Evolutionary conservation across 108 stramenopile genomes (phyloP).

Genomic region (Epipyxis sp.): DNA sequence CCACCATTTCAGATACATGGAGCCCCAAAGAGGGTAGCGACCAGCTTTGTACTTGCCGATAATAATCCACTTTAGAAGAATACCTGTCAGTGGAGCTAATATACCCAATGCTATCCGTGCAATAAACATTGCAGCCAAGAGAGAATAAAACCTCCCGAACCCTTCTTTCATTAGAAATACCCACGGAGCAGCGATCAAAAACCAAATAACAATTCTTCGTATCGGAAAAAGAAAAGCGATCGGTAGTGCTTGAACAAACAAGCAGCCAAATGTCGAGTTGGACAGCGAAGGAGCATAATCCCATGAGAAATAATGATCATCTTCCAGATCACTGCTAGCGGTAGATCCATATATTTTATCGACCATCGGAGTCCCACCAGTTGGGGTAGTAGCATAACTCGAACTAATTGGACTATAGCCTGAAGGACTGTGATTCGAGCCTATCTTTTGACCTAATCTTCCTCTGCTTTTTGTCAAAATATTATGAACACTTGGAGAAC

Average conservation of each 20-base stretch:
- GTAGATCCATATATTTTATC: neutral
- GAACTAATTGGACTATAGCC: neutral
- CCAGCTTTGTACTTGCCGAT: constrained; percentile 7
- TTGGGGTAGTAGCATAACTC: neutral
- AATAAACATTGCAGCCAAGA: constrained; percentile 7
- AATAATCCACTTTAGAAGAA: constrained; percentile 4
- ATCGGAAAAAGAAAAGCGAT: neutral
- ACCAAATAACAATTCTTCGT: constrained; percentile 5
- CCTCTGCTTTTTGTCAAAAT: too few relatives aligned
- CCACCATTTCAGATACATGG: constrained; percentile 25
- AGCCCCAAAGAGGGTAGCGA: constrained; percentile 18
- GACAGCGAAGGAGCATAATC: neutral
- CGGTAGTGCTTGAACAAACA: neutral
- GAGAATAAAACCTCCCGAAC: neutral
- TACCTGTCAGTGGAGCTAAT: neutral
- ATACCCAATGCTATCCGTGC: neutral
- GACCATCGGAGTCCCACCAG: too few relatives aligned
- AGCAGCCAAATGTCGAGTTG: neutral
- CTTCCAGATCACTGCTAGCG: neutral
- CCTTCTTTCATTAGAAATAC: constrained; percentile 6
- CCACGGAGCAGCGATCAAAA: constrained; percentile 21
- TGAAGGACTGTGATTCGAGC: neutral
- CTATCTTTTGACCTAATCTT: neutral
- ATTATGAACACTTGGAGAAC: too few relatives aligned
- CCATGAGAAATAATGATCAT: neutral